Base-by-base conservation (phyloP, 768 basidiomycete species). In the Hirschioporus abietinus region DNA sequence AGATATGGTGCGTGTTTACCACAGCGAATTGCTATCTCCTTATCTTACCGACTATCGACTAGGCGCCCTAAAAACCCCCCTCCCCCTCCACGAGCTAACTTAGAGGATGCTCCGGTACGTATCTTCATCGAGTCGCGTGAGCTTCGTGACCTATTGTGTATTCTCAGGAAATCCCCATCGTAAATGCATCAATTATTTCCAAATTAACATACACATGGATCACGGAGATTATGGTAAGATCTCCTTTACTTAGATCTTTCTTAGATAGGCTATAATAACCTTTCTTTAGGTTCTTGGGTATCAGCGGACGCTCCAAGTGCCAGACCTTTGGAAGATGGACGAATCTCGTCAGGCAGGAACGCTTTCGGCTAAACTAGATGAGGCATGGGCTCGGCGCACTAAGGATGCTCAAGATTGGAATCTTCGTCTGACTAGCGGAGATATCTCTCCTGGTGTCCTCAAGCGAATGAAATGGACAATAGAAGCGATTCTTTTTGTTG, bases 281-380 rank as follows among this genome's bases (percentile, higher is more conserved):
- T 36, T 23, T 24, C 20, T 10, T 36, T 34, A 86, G 85, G 77
- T 79, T 10, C 77, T 88, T 57, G 90, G 90, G 0, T 91, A 88
- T 71, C 88, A 90, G 71, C 80, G 91, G 34, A 88, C 89, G 0
- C 78, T 93, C 9, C 89, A 90, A 71, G 88, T 88, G 0, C 84
- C 88, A 0, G 92, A 93, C 76, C 75, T 92, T 15, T 91, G 89
- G 89, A 86, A 84, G 72, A 77, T 92, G 68, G 84, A 85, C 66
- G 72, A 78, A 3, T 71, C 79, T 4, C 81, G 82, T 34, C 81
- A 87, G 70, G 78, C 85, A 18, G 82, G 79, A 0, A 67, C 71
- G 23, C 78, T 92, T 30, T 83, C 87, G 1, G 75, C 77, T 12
- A 78, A 79, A 69, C 81, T 93, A 26, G 83, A 91, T 65, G 79